Evolutionary conservation across 2,329 filamentous ascomycete species (phyloP).

Genomic region (Diaporthe sp.): DNA sequence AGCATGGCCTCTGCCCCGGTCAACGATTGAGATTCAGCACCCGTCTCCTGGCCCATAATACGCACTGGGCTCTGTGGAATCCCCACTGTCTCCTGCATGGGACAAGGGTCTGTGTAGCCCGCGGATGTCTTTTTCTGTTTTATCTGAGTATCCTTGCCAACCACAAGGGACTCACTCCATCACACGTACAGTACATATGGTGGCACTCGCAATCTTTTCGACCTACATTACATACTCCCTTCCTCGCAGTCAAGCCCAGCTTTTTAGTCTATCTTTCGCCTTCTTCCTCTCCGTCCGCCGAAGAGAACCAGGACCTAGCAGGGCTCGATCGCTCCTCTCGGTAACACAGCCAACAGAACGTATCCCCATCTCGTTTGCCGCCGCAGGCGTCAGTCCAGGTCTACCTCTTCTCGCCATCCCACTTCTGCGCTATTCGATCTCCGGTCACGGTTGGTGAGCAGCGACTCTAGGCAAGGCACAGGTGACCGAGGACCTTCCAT

Average conservation of each 20-base stretch:
- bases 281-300: conserved; percentile 19
- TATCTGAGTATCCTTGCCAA: conserved; percentile 38
- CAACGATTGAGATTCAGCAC: conserved; percentile 30
- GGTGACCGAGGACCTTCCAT: background rate
- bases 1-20: conserved; percentile 20
- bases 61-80: conserved; percentile 35
- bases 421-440: conserved; percentile 30
- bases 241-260: conserved; percentile 35
- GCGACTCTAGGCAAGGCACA: conserved; percentile 10
- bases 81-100: conserved; percentile 39
- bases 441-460: conserved; percentile 28
- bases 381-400: conserved; percentile 22
- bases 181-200: conserved; percentile 37
- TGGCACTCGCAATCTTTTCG: conserved; percentile 36
- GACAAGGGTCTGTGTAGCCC: conserved; percentile 38
- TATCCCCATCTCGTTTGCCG: conserved; percentile 30
- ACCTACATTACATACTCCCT: conserved; percentile 37
- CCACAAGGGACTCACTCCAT: conserved; percentile 34
- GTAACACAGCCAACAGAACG: conserved; percentile 34
- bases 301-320: conserved; percentile 2
- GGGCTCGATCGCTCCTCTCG: conserved; percentile 17
- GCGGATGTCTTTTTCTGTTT: conserved; percentile 34
- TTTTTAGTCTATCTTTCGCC: conserved; percentile 23
- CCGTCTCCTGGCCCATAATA: conserved; percentile 26
- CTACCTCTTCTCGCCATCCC: conserved; percentile 28